Evolutionary conservation across 2,329 filamentous ascomycete genomes (phyloP).

Genomic region (Catunica adiposa): DNA sequence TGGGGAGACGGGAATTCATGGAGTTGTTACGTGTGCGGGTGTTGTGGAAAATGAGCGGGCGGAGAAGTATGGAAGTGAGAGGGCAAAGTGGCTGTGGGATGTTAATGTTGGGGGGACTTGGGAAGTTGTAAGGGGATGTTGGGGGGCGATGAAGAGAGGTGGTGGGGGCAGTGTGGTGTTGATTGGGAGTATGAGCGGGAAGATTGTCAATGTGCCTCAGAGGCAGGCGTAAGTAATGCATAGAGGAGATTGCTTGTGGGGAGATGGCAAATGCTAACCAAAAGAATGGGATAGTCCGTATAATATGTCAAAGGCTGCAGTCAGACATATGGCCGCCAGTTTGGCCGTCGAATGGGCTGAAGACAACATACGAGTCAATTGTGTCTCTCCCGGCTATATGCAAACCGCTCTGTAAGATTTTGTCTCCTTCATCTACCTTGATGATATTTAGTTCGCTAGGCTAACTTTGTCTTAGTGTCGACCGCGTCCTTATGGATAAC

Average conservation of each 20-base stretch:
- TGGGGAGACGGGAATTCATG: constrained; percentile 43
- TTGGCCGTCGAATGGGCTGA: constrained; percentile 89
- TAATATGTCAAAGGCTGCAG: constrained; percentile 83
- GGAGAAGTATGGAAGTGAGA: constrained; percentile 75
- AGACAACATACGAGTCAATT: constrained; percentile 80
- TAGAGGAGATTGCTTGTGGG: background rate
- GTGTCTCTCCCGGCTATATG: constrained; percentile 94
- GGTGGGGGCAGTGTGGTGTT: constrained; percentile 73
- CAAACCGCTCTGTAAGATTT: constrained; percentile 66
- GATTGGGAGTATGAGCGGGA: constrained; percentile 87
- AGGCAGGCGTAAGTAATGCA: constrained; percentile 49
- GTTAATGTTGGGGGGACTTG: constrained; percentile 92
- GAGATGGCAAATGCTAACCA: background rate
- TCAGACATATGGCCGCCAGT: constrained; percentile 72
- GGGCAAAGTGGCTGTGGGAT: constrained; percentile 82
- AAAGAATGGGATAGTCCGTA: constrained; percentile 44
- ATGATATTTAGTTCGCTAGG: background rate
- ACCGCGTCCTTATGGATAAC: constrained; percentile 89
- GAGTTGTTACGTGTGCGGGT: constrained; percentile 86
- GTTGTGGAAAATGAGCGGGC: constrained; percentile 95
- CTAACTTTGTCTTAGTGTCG: constrained; percentile 39
- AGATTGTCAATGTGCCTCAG: constrained; percentile 90
- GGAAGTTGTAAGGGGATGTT: constrained; percentile 67
- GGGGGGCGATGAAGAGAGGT: constrained; percentile 72
- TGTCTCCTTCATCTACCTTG: background rate